Percentiles rank a stretch among this genome's conserved stretches.
Conservation (phyloP, 345 rosid genomes). For the Barbarea vulgaris region DNA sequence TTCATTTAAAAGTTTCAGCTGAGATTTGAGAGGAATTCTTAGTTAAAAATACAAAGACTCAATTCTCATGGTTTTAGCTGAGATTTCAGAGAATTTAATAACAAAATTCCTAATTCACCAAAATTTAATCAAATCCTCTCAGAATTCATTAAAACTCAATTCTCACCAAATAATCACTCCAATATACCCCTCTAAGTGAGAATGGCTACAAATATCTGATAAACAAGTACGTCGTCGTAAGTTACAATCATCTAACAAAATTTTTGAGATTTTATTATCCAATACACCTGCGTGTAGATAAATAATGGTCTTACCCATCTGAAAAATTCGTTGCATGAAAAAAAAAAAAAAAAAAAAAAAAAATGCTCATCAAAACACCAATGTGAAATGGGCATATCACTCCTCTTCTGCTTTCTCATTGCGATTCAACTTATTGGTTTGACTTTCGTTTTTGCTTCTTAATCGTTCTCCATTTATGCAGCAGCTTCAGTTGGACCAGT, state of each 20-base stretch:
- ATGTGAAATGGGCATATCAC: not conserved
- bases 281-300: not conserved
- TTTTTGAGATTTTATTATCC: not conserved
- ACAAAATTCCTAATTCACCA: no score
- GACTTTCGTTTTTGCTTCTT: not conserved
- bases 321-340: not conserved
- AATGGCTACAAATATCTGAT: not conserved
- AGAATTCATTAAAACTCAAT: no score
- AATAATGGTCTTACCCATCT: not conserved
- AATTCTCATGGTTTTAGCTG: no score
- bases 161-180: no score
- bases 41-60: no score
- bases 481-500: not conserved
- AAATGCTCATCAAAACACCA: not conserved
- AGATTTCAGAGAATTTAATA: no score
- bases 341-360: not conserved
- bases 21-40: no score
- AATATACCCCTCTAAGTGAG: no score
- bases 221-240: not conserved
- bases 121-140: no score
- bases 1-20: no score
- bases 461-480: slow-evolving; percentile 2
- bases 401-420: slow-evolving; percentile 13
- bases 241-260: slow-evolving; percentile 16
- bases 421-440: not conserved